A percentile compares a stretch with the other conserved stretches of the same genome.
Conservation (phyloP, 805 yeast genomes). For the Cyberlindnera galapagoensis region DNA sequence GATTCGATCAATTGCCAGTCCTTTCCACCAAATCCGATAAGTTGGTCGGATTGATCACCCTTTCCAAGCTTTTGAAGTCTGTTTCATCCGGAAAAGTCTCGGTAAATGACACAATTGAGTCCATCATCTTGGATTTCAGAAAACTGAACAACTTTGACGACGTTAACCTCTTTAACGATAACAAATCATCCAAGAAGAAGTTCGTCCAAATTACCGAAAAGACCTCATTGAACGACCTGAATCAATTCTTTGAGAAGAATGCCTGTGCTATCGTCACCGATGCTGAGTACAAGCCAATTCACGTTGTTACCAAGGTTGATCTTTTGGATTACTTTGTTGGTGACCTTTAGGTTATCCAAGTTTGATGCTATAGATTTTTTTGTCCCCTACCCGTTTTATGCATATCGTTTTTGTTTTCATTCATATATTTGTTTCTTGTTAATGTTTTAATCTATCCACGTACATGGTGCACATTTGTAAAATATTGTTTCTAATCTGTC, state of each 20-base stretch:
- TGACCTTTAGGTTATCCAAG: too few species aligned
- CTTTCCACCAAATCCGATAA: constrained; percentile 41
- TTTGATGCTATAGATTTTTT: too few species aligned
- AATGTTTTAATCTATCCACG: too few species aligned
- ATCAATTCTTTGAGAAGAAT: constrained; percentile 76
- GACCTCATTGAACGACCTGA: constrained; percentile 62
- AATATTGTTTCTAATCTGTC: too few species aligned
- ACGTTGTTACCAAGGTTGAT: constrained; percentile 85
- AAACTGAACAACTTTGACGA: constrained; percentile 53
- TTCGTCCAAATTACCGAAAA: constrained; percentile 60
- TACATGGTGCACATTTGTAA: too few species aligned
- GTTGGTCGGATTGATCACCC: constrained; percentile 68
- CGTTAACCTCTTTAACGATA: constrained; percentile 56
- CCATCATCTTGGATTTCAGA: constrained; percentile 69
- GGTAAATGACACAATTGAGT: constrained; percentile 46
- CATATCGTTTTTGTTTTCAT: too few species aligned
- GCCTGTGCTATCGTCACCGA: constrained; percentile 82
- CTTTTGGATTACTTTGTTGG: constrained; percentile 44
- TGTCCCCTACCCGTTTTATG: too few species aligned
- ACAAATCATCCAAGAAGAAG: constrained; percentile 57
- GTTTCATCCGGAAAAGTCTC: constrained; percentile 56
- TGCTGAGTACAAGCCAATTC: constrained; percentile 61
- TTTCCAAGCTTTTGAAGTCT: constrained; percentile 63
- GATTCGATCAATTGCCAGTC: constrained; percentile 84
- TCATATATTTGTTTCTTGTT: too few species aligned